Percentiles rank a stretch among this genome's conserved stretches.
phyloP scores from a whole-genome alignment of 2,329 filamentous ascomycete genomes.

The Gaeumannomyces sp. region DNA sequence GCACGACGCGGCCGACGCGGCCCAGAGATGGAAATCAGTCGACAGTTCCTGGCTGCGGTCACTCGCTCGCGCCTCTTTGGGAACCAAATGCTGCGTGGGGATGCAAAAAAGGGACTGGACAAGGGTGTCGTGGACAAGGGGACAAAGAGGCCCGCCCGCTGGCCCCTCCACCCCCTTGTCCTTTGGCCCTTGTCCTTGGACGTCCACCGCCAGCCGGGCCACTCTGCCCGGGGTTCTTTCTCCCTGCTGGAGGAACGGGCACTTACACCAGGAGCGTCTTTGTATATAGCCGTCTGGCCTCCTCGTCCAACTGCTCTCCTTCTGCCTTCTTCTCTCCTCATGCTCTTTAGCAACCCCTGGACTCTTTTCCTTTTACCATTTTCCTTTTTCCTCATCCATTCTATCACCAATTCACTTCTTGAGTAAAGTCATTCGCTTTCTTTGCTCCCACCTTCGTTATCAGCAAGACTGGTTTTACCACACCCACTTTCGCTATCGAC shows the following conservation, averaged over 20 bases:
- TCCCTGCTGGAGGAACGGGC: constrained; percentile 3
- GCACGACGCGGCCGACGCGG: no score
- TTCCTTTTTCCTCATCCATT: constrained; percentile 19
- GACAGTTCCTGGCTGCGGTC: no score
- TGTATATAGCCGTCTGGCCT: constrained; percentile 3
- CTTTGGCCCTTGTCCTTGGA: background rate
- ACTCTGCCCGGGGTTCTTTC: background rate
- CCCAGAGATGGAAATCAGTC: background rate
- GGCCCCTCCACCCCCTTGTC: background rate
- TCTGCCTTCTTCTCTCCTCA: constrained; percentile 13
- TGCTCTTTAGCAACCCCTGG: constrained; percentile 16
- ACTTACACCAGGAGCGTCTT: background rate
- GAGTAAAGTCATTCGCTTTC: constrained; percentile 49
- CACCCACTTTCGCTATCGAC: constrained; percentile 19
- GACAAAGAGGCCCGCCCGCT: background rate
- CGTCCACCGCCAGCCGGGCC: background rate
- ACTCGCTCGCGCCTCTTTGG: background rate
- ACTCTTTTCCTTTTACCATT: constrained; percentile 23
- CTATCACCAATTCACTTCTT: background rate
- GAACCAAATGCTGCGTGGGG: background rate
- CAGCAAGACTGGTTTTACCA: constrained; percentile 4
- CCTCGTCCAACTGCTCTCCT: constrained; percentile 13
- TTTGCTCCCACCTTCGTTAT: constrained; percentile 25
- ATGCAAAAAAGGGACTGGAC: background rate
- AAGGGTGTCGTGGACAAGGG: background rate